phyloP scores from a whole-genome alignment of 2,329 filamentous ascomycete species.

The Paraconiothyrium brasiliense region DNA sequence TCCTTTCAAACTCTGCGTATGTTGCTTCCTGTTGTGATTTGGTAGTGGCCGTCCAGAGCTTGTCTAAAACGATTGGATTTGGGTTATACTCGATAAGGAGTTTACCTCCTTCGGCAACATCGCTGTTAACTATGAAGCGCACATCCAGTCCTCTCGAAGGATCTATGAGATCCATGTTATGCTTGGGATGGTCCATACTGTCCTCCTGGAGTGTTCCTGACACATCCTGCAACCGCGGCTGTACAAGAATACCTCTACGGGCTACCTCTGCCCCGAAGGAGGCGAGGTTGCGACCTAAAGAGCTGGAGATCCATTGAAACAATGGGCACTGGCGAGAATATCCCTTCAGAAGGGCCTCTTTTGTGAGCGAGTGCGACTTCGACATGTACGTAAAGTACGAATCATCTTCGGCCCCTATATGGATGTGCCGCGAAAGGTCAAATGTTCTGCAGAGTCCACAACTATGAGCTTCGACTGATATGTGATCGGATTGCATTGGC shows the following conservation, averaged over 20 bases:
- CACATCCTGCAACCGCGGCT: not conserved
- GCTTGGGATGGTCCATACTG: not conserved
- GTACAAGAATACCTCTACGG: not conserved
- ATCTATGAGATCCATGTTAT: not conserved
- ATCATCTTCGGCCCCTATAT: too few relatives aligned
- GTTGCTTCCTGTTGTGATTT: not conserved
- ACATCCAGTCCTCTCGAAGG: not conserved
- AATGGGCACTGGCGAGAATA: not conserved
- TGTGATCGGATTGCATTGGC: not conserved
- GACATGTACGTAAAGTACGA: not conserved
- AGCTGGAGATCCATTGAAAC: not conserved
- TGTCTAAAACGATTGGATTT: not conserved
- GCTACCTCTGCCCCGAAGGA: not conserved
- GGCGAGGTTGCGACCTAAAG: not conserved
- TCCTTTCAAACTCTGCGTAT: not conserved
- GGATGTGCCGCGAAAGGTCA: not conserved
- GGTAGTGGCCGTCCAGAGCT: not conserved
- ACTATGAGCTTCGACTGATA: not conserved
- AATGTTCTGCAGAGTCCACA: not conserved
- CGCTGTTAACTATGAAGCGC: not conserved
- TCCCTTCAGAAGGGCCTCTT: not conserved
- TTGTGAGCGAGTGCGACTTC: not conserved
- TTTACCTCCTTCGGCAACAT: not conserved
- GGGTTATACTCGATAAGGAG: not conserved
- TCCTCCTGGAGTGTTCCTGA: too few relatives aligned